Evolutionary conservation across 805 yeast species (phyloP), one percentile per base, ranked within the genome.

Genomic region (Myxozyma geophila): DNA sequence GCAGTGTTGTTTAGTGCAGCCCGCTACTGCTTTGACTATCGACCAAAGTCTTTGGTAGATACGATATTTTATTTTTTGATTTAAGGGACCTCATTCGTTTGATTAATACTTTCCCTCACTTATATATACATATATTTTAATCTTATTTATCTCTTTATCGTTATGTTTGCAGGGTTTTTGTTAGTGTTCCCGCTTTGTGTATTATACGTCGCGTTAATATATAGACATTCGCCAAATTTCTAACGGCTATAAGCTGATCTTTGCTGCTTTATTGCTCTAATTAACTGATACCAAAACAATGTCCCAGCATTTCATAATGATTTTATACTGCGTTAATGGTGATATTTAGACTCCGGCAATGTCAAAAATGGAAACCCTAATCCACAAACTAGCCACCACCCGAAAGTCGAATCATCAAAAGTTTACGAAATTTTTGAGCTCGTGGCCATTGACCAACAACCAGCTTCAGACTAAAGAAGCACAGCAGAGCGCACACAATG

Each of bases 361-460:
- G 28, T 28, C 28, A 28, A 28, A 28, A 39, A 3, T 39, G 5
- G 28, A 28, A 43, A 43, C 47, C 47, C 47, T 43, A 43, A n/a
- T 43, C 17, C 47, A 43, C 47, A 15, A n/a, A 19, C 47, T 12
- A 10, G 2, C 41, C 12, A 9, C 35, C 13, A 19, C 7, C 50
- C 40, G 36, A 28, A n/a, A 39, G 40, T 49, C 23, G 17, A n/a
- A 13, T 17, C 21, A 13, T 15, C 21, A 13, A 13, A 43, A 9
- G 21, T 46, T 46, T 23, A 46, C 50, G 50, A 46, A 46, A 15
- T 46, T 46, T 46, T 46, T 23, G 50, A 46, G 35, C 33, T 46
- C 50, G 28, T 21, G 17, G 47, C 41, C 41, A 39, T 39, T 39
- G 41, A 39, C 13, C 41, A 39, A 15, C 41, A 39, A 15, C 41